phyloP scores from a whole-genome alignment of 768 basidiomycete species.

The Mycena sanguinolenta region DNA sequence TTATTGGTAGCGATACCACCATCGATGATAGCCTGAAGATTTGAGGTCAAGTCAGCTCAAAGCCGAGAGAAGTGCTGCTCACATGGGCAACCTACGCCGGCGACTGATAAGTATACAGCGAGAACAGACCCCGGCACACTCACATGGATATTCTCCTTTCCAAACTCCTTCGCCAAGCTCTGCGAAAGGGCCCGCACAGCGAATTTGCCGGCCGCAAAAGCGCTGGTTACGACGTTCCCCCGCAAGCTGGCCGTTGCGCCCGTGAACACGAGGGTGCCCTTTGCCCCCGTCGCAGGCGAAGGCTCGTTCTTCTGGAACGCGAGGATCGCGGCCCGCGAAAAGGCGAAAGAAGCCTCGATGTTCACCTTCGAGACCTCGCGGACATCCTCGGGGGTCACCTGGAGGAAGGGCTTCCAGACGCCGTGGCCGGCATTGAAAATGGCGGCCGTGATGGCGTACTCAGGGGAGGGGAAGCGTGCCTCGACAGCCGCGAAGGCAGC shows the following conservation, averaged over 20 bases:
- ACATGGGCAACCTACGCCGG: conserved; percentile 73
- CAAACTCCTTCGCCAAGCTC: conserved; percentile 82
- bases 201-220: conserved; percentile 75
- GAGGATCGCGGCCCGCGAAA: conserved; percentile 70
- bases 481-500: conserved; percentile 63
- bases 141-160: conserved; percentile 81
- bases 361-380: conserved; percentile 64
- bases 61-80: conserved; percentile 42
- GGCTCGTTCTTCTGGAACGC: conserved; percentile 71
- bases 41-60: background rate
- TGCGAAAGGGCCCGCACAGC: conserved; percentile 75
- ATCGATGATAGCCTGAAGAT: conserved; percentile 73
- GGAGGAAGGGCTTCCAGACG: conserved; percentile 77
- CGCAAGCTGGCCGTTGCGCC: conserved; percentile 78
- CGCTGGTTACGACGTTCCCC: conserved; percentile 72
- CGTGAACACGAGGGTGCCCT: conserved; percentile 78
- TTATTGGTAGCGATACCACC: conserved; percentile 59
- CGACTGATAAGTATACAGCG: background rate
- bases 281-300: conserved; percentile 62
- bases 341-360: conserved; percentile 72
- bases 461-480: conserved; percentile 58
- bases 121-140: conserved; percentile 25
- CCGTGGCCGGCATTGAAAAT: conserved; percentile 73
- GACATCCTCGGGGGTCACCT: conserved; percentile 71
- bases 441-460: conserved; percentile 68